Conservation (phyloP, 805 yeast genomes). For the Wickerhamomyces queroliae region DNA sequence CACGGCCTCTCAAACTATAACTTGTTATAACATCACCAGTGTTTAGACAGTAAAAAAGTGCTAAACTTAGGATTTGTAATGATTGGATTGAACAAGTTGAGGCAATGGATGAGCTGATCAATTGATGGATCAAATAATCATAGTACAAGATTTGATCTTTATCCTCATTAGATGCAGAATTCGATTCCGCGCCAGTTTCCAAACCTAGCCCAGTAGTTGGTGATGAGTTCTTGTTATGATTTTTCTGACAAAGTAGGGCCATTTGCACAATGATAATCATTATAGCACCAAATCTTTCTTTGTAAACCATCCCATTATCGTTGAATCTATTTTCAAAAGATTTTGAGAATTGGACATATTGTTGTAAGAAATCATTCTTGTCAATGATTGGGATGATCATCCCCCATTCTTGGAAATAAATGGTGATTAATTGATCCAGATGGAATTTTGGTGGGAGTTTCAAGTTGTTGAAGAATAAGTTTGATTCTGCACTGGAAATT, state of each 20-base stretch:
- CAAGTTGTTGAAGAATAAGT: conserved; percentile 36
- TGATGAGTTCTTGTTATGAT: conserved; percentile 3
- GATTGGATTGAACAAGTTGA: conserved; percentile 60
- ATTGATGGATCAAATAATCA: conserved; percentile 56
- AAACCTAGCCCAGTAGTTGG: conserved; percentile 3
- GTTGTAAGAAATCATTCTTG: conserved; percentile 57
- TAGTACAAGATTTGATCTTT: conserved; percentile 37
- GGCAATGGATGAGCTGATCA: conserved; percentile 56
- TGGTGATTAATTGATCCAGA: conserved; percentile 60
- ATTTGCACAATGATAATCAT: conserved; percentile 41
- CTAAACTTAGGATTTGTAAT: conserved; percentile 61
- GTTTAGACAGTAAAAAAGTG: conserved; percentile 64
- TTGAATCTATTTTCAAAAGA: conserved; percentile 38
- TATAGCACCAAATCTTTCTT: conserved; percentile 54
- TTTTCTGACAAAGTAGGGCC: conserved; percentile 28
- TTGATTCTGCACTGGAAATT: conserved; percentile 35
- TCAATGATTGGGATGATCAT: conserved; percentile 63
- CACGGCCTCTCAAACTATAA: conserved; percentile 70
- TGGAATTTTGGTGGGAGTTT: conserved; percentile 48
- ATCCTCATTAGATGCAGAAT: conserved; percentile 3
- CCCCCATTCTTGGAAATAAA: conserved; percentile 78
- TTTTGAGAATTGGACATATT: conserved; percentile 43
- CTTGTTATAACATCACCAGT: conserved; percentile 70
- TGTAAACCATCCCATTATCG: conserved; percentile 34
- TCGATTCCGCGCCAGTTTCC: no score